Evolutionary conservation across 176 grass and related monocot genomes (phyloP).

Genomic region (Pontederia crassipes): DNA sequence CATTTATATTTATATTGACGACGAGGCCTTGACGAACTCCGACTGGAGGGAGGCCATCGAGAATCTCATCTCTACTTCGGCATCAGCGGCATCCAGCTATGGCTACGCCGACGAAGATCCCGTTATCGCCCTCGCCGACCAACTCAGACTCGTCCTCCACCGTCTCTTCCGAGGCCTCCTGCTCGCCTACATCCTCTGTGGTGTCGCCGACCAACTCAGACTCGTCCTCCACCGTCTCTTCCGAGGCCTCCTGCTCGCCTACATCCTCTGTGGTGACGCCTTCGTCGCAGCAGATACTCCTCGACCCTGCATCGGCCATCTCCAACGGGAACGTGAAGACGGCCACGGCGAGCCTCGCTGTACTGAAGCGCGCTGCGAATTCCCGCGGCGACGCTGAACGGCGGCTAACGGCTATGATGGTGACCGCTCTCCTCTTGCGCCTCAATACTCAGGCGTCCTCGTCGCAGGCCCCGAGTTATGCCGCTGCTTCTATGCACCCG

Average conservation of each 20-base stretch:
- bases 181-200: too few species aligned
- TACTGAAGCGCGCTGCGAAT: not conserved
- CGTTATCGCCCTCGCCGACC: too few species aligned
- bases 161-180: too few species aligned
- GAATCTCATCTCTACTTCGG: not conserved
- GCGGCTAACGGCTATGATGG: constrained; percentile 8
- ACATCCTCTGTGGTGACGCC: too few species aligned
- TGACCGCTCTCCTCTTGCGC: not conserved
- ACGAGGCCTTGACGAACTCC: not conserved
- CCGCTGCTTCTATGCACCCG: too few species aligned
- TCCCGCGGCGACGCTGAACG: constrained; percentile 6
- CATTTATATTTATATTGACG: too few species aligned
- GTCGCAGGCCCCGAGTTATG: too few species aligned
- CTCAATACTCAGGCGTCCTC: too few species aligned
- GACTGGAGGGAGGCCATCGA: constrained; percentile 10
- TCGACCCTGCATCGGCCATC: constrained; percentile 1
- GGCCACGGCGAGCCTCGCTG: not conserved
- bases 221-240: not conserved
- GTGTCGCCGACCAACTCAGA: not conserved
- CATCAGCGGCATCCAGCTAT: not conserved
- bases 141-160: too few species aligned
- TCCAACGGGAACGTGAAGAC: not conserved
- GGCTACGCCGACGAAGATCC: not conserved
- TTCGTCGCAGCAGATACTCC: constrained; percentile 8
- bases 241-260: too few species aligned